phyloP scores from a whole-genome alignment of 2,329 filamentous ascomycete genomes.

The Pseudogymnoascus sp. region DNA sequence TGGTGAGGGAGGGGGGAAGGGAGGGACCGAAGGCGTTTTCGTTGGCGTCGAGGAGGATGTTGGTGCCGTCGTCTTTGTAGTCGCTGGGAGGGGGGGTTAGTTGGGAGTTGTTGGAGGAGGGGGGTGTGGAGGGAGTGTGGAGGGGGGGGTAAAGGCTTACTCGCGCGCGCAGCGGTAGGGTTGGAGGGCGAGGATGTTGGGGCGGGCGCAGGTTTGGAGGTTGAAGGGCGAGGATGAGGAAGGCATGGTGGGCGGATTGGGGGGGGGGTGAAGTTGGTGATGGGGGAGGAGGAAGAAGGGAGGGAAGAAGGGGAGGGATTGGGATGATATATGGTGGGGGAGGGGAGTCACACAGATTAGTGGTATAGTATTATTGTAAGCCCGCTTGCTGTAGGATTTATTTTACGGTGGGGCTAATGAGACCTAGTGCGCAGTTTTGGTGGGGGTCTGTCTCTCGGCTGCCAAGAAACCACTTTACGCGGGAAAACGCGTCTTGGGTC shows the following conservation, averaged over 20 bases:
- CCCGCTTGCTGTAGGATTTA: neutral
- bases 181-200: slow-evolving; percentile 67
- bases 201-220: slow-evolving; percentile 62
- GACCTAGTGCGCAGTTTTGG: neutral
- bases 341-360: neutral
- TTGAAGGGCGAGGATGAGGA: slow-evolving; percentile 51
- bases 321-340: neutral
- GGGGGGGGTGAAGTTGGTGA: neutral
- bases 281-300: neutral
- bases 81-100: slow-evolving; percentile 51
- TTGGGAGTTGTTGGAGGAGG: slow-evolving; percentile 10
- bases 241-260: neutral
- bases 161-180: slow-evolving; percentile 77
- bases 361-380: neutral
- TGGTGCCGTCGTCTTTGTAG: slow-evolving; percentile 97
- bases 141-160: slow-evolving; percentile 39
- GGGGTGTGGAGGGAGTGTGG: too few species aligned
- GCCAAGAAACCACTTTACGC: slow-evolving; percentile 7
- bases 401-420: neutral
- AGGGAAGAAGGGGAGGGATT: neutral
- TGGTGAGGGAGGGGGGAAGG: slow-evolving; percentile 42
- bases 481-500: neutral
- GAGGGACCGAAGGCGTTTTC: slow-evolving; percentile 94
- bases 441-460: neutral
- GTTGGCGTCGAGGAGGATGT: slow-evolving; percentile 93